phyloP scores from a whole-genome alignment of 352 stramenopile genomes.

The Aphanomyces astaci region DNA sequence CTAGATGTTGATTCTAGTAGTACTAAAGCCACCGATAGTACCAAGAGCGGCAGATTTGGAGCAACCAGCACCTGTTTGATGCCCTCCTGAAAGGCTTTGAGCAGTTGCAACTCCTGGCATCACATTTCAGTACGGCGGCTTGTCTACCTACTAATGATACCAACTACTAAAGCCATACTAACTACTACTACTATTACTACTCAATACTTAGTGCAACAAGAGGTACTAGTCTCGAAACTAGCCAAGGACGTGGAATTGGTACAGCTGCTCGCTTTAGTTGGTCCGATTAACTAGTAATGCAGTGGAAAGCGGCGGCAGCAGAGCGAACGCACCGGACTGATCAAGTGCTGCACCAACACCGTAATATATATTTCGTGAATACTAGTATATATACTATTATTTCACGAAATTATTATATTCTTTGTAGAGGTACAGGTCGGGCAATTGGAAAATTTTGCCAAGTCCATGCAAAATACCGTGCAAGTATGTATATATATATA shows the following conservation, averaged over 20 bases:
- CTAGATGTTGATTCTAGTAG: too few species aligned
- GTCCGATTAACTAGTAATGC: not conserved
- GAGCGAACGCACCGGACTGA: not conserved
- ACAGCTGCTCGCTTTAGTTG: not conserved
- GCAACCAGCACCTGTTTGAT: conserved; percentile 8
- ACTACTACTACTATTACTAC: too few species aligned
- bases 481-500: not conserved
- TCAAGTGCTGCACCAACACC: not conserved
- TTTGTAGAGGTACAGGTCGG: not conserved
- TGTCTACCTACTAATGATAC: too few species aligned
- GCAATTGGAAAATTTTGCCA: not conserved
- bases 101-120: not conserved
- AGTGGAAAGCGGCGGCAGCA: not conserved
- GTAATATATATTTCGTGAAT: not conserved
- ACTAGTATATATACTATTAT: not conserved
- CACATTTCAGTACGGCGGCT: not conserved
- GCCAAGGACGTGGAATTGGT: not conserved
- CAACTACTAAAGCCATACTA: too few species aligned
- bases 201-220: conserved; percentile 5
- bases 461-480: not conserved
- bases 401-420: not conserved
- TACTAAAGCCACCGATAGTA: too few species aligned
- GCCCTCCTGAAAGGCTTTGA: not conserved
- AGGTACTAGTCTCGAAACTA: not conserved
- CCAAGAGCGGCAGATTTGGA: conserved; percentile 5